Percentiles rank a stretch among this genome's conserved stretches.
These are phyloP conservation scores for Zopfochytrium polystomum DNA, from an alignment of 371 early-diverging fungal species.

Conservation along the genomic window DNA sequence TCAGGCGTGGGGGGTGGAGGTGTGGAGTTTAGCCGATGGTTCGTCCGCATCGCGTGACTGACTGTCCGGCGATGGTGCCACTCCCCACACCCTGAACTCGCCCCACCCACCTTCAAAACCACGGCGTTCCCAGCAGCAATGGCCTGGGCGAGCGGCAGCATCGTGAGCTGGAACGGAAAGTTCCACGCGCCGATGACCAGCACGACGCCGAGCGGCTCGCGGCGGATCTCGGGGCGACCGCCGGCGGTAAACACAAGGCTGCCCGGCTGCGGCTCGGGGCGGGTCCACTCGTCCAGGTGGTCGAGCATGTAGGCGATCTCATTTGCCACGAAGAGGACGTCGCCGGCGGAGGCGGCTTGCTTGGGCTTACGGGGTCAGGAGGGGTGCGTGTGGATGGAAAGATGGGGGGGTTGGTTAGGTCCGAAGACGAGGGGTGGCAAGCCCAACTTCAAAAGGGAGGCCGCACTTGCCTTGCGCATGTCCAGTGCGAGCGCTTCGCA, in stretches of 20 bases:
- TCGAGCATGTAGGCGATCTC: constrained; percentile 64
- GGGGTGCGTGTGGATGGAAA: too few relatives aligned
- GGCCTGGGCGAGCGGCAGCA: constrained; percentile 77
- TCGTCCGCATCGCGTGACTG: too few relatives aligned
- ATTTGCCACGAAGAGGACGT: constrained; percentile 53
- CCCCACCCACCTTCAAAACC: constrained; percentile 61
- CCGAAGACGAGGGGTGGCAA: too few relatives aligned
- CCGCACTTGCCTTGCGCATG: neutral
- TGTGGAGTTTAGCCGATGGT: too few relatives aligned
- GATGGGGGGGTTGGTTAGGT: too few relatives aligned
- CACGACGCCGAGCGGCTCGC: constrained; percentile 78
- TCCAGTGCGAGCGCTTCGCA: constrained; percentile 8
- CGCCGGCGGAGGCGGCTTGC: constrained; percentile 9
- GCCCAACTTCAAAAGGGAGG: too few relatives aligned
- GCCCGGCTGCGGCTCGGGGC: constrained; percentile 17
- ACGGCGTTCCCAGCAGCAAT: constrained; percentile 90
- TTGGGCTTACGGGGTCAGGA: neutral
- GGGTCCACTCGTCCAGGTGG: constrained; percentile 45
- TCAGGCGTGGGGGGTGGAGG: neutral
- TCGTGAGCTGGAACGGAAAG: constrained; percentile 69
- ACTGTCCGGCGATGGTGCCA: neutral
- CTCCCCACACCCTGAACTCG: neutral
- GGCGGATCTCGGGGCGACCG: constrained; percentile 48
- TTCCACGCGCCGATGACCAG: constrained; percentile 79
- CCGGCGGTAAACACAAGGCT: constrained; percentile 8